Evolutionary conservation across 495 filamentous ascomycete genomes (phyloP).

Genomic region (Poronia punctata): DNA sequence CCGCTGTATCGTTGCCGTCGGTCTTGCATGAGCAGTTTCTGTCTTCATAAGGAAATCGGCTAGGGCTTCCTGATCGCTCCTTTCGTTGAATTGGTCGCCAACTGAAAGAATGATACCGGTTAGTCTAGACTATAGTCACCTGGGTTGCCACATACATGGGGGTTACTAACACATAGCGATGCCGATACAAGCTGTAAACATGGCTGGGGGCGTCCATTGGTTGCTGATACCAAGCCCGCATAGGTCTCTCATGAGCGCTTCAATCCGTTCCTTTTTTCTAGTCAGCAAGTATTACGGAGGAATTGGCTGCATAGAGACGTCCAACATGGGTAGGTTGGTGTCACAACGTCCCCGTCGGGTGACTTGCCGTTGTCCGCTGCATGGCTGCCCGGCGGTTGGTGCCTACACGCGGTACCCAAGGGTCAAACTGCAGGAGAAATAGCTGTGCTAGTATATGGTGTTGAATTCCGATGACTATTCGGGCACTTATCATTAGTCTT

Average conservation of each 20-base stretch:
- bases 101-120: constrained; percentile 25
- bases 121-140: background rate
- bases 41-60: constrained; percentile 36
- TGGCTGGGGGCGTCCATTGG: constrained; percentile 42
- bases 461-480: constrained; percentile 45
- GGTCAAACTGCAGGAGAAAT: constrained; percentile 37
- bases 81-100: constrained; percentile 38
- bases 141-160: background rate
- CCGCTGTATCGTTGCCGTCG: constrained; percentile 33
- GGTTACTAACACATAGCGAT: constrained; percentile 43
- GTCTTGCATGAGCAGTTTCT: constrained; percentile 38
- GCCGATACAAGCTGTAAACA: constrained; percentile 49
- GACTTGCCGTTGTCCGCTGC: constrained; percentile 25
- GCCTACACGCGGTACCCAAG: constrained; percentile 31
- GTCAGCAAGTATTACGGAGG: no score
- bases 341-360: no score
- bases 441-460: constrained; percentile 50
- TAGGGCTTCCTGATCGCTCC: constrained; percentile 37
- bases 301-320: no score
- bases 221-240: constrained; percentile 49
- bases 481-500: background rate
- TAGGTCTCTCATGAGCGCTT: constrained; percentile 35
- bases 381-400: constrained; percentile 23
- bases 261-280: constrained; percentile 35
- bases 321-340: no score